Evolutionary conservation across 192 early-diverging fungal species (phyloP).

Genomic region (Podila clonocystis): DNA sequence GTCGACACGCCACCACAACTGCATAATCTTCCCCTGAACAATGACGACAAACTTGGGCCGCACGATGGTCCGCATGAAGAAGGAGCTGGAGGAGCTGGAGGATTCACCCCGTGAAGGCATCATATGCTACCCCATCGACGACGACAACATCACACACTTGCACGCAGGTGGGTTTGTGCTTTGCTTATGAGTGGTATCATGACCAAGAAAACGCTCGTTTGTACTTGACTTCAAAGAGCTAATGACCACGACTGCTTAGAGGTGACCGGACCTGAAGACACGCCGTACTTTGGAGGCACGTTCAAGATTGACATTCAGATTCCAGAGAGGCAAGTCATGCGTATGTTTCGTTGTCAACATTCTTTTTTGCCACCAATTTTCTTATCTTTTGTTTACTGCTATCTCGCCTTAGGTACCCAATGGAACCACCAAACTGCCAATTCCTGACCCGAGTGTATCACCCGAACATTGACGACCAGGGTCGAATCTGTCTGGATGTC

Average conservation of each 20-base stretch:
- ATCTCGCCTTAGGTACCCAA: constrained; percentile 59
- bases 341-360: neutral
- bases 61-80: constrained; percentile 21
- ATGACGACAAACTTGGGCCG: constrained; percentile 7
- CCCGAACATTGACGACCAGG: constrained; percentile 82
- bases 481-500: constrained; percentile 80
- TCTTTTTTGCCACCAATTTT: constrained; percentile 9
- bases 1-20: too few species aligned
- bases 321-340: constrained; percentile 45
- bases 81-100: constrained; percentile 51
- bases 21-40: neutral
- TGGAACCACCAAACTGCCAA: constrained; percentile 76
- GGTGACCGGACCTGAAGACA: constrained; percentile 67
- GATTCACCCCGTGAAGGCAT: constrained; percentile 65
- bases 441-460: constrained; percentile 85
- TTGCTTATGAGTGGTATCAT: neutral
- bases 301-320: constrained; percentile 73
- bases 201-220: neutral
- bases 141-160: constrained; percentile 66
- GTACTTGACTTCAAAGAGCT: too few species aligned
- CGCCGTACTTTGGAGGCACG: constrained; percentile 71
- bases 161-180: constrained; percentile 59
- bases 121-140: constrained; percentile 70
- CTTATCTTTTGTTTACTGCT: neutral
- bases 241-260: constrained; percentile 33